phyloP scores from a whole-genome alignment of 345 rosid species.

The Lepidium sativum region DNA sequence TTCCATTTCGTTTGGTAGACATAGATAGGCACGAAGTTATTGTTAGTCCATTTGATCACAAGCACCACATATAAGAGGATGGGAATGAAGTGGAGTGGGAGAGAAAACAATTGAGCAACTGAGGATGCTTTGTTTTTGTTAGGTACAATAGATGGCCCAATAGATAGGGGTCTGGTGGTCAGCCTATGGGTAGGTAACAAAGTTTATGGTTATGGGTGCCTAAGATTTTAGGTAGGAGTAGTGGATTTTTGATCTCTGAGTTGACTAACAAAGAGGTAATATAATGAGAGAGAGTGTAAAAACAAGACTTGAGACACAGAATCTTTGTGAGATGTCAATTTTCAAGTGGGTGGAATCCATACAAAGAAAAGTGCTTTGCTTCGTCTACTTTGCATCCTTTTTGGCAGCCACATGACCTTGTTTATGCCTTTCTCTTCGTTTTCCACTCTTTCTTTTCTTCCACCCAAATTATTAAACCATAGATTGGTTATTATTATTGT shows the following conservation, averaged over 20 bases:
- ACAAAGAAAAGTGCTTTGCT: neutral
- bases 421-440: neutral
- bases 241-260: neutral
- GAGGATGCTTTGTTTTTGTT: neutral
- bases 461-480: neutral
- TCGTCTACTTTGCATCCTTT: conserved; percentile 5
- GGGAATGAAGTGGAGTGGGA: neutral
- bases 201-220: neutral
- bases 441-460: neutral
- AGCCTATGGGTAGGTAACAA: neutral
- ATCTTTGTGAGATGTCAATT: conserved; percentile 16
- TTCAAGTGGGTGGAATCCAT: conserved; percentile 1
- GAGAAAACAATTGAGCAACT: neutral
- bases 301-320: neutral
- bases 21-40: neutral
- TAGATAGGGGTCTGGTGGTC: too few relatives aligned
- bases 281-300: neutral
- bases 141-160: too few relatives aligned
- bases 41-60: neutral
- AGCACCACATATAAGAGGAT: neutral
- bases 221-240: neutral
- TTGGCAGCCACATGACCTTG: conserved; percentile 13
- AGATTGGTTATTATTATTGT: too few relatives aligned
- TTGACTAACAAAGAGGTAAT: neutral
- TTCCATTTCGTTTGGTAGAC: too few relatives aligned